Conservation (phyloP, 2,329 filamentous ascomycete genomes). For the Westerdykella aurantiaca region DNA sequence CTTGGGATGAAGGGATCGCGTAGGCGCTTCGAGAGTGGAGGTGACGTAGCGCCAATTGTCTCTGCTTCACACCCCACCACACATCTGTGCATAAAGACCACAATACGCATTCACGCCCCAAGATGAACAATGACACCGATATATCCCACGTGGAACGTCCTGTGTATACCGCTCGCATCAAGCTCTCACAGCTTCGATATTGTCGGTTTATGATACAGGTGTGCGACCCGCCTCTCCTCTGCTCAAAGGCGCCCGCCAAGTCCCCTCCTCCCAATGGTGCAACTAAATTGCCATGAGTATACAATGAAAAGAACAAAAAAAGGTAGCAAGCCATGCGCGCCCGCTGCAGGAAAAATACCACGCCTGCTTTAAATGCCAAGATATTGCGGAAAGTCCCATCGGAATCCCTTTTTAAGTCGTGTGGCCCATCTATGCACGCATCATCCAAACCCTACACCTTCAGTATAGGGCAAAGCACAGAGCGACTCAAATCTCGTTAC, state of each 20-base stretch:
- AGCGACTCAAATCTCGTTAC: too few relatives aligned
- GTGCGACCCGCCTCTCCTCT: constrained; percentile 18
- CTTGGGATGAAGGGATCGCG: too few relatives aligned
- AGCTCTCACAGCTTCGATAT: too few relatives aligned
- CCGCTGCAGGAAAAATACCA: not conserved
- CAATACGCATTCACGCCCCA: too few relatives aligned
- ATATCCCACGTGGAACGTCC: too few relatives aligned
- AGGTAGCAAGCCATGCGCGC: constrained; percentile 12
- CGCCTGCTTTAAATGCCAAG: constrained; percentile 13
- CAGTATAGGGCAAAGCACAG: not conserved
- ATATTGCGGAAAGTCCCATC: constrained; percentile 5
- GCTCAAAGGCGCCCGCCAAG: constrained; percentile 11
- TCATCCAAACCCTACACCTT: not conserved
- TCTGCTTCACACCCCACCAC: too few relatives aligned
- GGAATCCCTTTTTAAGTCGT: constrained; percentile 8
- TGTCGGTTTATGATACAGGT: constrained; percentile 23
- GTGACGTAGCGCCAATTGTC: too few relatives aligned
- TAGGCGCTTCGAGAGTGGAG: too few relatives aligned
- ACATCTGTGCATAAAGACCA: too few relatives aligned
- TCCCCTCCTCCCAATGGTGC: not conserved
- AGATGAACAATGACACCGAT: too few relatives aligned
- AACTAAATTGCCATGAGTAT: constrained; percentile 21
- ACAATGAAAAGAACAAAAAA: constrained; percentile 15
- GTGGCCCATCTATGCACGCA: constrained; percentile 6
- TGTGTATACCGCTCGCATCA: too few relatives aligned